These are phyloP conservation scores for Neofusicoccum laricinum DNA, from an alignment of 2,329 filamentous ascomycete species.

Conservation along the genomic window DNA sequence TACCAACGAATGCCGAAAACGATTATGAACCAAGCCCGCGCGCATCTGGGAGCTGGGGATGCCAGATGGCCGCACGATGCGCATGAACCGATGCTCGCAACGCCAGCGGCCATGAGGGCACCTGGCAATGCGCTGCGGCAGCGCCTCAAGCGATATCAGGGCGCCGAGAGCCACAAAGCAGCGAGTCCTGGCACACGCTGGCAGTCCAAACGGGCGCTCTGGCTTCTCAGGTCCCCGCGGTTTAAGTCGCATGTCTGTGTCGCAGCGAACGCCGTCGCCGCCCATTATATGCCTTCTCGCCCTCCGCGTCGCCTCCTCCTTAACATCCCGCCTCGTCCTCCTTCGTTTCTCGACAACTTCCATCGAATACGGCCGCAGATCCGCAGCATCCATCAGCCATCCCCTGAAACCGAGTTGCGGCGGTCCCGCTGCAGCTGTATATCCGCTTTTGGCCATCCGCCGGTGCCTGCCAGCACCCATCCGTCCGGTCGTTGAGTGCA, in stretches of 20 bases:
- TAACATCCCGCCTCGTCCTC: conserved; percentile 1
- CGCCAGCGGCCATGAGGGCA: background rate
- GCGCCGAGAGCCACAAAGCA: no score
- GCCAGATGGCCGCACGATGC: background rate
- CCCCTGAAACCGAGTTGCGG: conserved; percentile 7
- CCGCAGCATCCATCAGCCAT: conserved; percentile 2
- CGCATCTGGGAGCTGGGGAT: background rate
- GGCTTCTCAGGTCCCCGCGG: conserved; percentile 11
- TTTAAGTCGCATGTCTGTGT: conserved; percentile 11
- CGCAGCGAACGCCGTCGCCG: conserved; percentile 11
- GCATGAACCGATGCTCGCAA: background rate
- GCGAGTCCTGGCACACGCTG: background rate
- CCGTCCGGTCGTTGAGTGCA: conserved; percentile 7
- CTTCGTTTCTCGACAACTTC: background rate
- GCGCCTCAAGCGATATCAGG: background rate
- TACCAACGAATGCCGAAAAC: background rate
- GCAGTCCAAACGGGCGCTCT: conserved; percentile 2
- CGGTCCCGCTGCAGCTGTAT: conserved; percentile 11
- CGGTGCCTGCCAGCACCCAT: background rate
- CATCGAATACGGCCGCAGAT: background rate
- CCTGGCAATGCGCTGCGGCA: background rate
- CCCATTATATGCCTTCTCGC: conserved; percentile 8
- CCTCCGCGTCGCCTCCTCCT: conserved; percentile 1
- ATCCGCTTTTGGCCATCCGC: conserved; percentile 6
- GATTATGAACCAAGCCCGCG: background rate